Evolutionary conservation across 2,329 filamentous ascomycete genomes (phyloP).

Genomic region (Fusarium denticulatum): DNA sequence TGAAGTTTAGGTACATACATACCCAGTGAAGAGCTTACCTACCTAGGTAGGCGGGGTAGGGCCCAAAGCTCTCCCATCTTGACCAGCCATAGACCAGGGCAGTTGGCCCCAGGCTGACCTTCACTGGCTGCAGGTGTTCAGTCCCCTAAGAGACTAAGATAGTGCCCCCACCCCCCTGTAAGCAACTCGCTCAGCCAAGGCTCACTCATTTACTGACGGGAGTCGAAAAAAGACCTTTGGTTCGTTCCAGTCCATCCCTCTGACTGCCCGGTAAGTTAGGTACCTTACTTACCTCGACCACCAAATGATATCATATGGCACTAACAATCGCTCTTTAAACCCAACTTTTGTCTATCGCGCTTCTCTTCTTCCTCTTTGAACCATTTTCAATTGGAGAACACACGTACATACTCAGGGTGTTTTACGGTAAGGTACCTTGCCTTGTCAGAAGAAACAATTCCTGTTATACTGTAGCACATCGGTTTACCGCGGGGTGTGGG

Average conservation of each 20-base stretch:
- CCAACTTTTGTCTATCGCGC: not conserved
- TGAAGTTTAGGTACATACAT: not conserved
- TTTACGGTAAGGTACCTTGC: not conserved
- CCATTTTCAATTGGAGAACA: not conserved
- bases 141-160: not conserved
- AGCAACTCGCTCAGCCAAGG: slow-evolving; percentile 5
- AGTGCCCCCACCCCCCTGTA: not conserved
- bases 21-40: not conserved
- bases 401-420: not conserved
- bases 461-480: not conserved
- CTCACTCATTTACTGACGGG: not conserved
- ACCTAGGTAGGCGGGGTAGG: not conserved
- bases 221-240: not conserved
- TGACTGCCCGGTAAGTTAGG: not conserved
- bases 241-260: not conserved
- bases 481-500: slow-evolving; percentile 32
- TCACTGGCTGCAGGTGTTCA: not conserved
- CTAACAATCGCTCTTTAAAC: not conserved
- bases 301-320: slow-evolving; percentile 5
- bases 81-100: not conserved
- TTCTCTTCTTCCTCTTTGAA: not conserved
- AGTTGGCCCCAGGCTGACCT: slow-evolving; percentile 3
- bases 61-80: not conserved
- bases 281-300: not conserved
- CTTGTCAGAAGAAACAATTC: not conserved